These are phyloP conservation scores for Hygrophorus russula DNA, from an alignment of 768 basidiomycete genomes.

Conservation along the genomic window DNA sequence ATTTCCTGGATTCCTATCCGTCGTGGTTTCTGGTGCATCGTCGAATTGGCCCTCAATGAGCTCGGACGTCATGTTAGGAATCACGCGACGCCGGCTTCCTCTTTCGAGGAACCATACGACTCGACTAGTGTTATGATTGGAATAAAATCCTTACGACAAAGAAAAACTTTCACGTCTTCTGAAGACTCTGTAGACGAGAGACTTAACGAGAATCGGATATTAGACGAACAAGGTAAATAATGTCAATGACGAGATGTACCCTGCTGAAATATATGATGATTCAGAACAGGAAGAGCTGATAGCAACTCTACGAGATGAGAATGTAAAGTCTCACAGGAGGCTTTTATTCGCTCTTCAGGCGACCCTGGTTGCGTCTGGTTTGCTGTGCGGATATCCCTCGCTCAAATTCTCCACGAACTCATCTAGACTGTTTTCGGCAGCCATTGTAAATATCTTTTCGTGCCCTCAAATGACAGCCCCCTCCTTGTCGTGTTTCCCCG, in stretches of 20 bases:
- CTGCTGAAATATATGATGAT: too few species aligned
- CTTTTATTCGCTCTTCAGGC: conserved; percentile 28
- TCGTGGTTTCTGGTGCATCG: neutral
- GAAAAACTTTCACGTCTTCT: conserved; percentile 6
- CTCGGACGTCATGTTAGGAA: neutral
- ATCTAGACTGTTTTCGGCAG: conserved; percentile 18
- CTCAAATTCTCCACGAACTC: conserved; percentile 1
- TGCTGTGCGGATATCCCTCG: conserved; percentile 28
- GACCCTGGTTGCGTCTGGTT: conserved; percentile 31
- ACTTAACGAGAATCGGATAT: conserved; percentile 1
- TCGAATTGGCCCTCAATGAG: neutral
- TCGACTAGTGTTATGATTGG: too few species aligned
- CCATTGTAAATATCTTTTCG: conserved; percentile 36
- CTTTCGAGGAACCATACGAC: too few species aligned
- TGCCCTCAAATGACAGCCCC: conserved; percentile 31
- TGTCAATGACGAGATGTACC: too few species aligned
- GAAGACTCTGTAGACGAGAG: neutral
- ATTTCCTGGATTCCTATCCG: neutral
- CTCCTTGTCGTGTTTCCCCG: conserved; percentile 32
- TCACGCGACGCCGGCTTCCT: neutral
- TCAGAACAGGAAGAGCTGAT: conserved; percentile 56
- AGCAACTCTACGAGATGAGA: conserved; percentile 32
- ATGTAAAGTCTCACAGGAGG: conserved; percentile 28
- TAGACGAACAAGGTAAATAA: conserved; percentile 10
- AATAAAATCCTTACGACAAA: conserved; percentile 1